Evolutionary conservation across 331 rosid species (phyloP).

Genomic region (Dryas integrifolia): DNA sequence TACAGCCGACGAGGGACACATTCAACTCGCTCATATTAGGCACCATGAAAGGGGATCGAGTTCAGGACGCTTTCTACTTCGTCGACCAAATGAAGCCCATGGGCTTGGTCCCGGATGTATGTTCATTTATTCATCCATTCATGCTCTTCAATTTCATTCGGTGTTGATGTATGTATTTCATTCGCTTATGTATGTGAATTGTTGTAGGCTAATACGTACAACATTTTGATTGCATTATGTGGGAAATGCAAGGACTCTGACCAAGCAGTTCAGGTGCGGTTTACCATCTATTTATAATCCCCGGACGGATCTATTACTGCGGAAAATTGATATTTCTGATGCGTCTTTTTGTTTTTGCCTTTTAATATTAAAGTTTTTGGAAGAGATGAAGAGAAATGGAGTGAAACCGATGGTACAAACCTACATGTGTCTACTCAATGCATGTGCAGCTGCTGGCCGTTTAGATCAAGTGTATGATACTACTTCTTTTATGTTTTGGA

Average conservation of each 20-base stretch:
- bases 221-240: conserved; percentile 71
- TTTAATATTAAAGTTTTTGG: conserved; percentile 57
- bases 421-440: conserved; percentile 75
- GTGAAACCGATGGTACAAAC: conserved; percentile 83
- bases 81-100: conserved; percentile 72
- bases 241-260: conserved; percentile 82
- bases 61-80: conserved; percentile 82
- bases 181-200: not conserved
- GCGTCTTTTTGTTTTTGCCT: conserved; percentile 7
- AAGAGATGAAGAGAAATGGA: conserved; percentile 75
- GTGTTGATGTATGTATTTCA: no score
- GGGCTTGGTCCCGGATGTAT: conserved; percentile 89
- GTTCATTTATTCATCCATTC: conserved; percentile 12
- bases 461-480: conserved; percentile 78
- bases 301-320: not conserved
- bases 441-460: conserved; percentile 84
- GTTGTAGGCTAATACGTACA: conserved; percentile 64
- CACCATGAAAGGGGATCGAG: conserved; percentile 65
- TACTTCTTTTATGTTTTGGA: conserved; percentile 12
- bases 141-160: not conserved
- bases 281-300: not conserved
- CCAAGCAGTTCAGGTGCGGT: conserved; percentile 71
- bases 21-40: conserved; percentile 70
- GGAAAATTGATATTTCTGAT: conserved; percentile 10
- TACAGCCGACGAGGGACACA: conserved; percentile 70